Conservation (phyloP, 108 stramenopile species). For the Stephanodiscus triporus region DNA sequence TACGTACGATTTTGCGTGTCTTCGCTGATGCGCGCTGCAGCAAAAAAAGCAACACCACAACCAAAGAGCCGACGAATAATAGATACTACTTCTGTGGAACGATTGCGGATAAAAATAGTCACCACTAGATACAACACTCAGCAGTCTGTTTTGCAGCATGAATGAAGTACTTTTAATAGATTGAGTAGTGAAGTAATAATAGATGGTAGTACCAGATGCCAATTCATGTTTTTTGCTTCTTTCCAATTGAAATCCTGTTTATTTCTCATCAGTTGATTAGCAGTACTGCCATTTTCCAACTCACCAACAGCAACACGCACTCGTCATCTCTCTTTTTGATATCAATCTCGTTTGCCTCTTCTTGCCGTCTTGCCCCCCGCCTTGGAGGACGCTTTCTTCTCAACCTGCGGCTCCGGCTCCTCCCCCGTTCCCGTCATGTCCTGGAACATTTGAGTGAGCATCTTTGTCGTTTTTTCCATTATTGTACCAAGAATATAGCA, state of each 20-base stretch:
- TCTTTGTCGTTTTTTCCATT: conserved; percentile 20
- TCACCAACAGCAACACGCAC: neutral
- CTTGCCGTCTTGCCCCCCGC: conserved; percentile 53
- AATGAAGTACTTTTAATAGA: too few relatives aligned
- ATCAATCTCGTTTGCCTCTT: conserved; percentile 46
- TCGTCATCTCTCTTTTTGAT: neutral
- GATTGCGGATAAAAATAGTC: too few relatives aligned
- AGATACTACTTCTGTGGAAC: too few relatives aligned
- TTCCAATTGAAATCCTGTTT: neutral
- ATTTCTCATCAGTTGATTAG: neutral
- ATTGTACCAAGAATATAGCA: neutral
- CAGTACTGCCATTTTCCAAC: neutral
- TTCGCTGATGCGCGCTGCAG: too few relatives aligned
- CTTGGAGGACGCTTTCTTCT: conserved; percentile 45
- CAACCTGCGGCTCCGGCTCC: conserved; percentile 40
- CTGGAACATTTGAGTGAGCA: conserved; percentile 75
- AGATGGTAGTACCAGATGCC: neutral
- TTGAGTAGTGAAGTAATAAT: too few relatives aligned
- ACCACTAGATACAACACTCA: too few relatives aligned
- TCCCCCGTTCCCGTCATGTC: conserved; percentile 60
- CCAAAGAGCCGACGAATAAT: too few relatives aligned
- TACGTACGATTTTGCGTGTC: too few relatives aligned
- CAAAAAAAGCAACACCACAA: too few relatives aligned
- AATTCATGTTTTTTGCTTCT: neutral
- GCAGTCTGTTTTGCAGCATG: too few relatives aligned